These are phyloP conservation scores for Syzygium syzygioides DNA, from an alignment of 441 rosid genomes.

Conservation along the genomic window DNA sequence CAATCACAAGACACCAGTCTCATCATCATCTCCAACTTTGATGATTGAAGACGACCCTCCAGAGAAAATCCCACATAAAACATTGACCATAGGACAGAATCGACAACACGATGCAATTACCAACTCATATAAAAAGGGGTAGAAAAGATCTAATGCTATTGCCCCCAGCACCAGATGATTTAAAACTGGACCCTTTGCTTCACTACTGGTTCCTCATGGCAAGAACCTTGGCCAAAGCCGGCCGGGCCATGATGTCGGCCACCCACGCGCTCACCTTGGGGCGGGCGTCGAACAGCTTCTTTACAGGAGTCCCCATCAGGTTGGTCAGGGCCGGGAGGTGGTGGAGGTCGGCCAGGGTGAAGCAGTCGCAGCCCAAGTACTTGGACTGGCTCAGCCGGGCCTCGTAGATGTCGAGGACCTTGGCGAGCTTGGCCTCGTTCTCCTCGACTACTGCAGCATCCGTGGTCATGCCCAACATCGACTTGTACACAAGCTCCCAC, in stretches of 20 bases:
- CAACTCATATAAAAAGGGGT: background rate
- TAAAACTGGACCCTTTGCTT: background rate
- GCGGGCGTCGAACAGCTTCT: background rate
- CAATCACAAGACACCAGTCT: background rate
- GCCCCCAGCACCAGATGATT: background rate
- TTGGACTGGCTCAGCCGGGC: background rate
- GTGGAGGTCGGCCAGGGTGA: background rate
- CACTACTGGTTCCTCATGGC: background rate
- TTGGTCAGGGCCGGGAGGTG: background rate
- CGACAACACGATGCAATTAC: background rate
- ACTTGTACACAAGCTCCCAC: background rate
- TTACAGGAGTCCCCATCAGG: background rate
- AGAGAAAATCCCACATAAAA: background rate
- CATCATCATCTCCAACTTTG: background rate
- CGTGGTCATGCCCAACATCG: background rate
- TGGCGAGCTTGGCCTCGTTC: background rate
- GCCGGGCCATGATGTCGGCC: background rate
- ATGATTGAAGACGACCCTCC: background rate
- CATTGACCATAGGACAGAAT: background rate
- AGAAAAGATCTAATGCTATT: background rate
- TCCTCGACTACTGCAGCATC: background rate
- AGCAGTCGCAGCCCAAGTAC: background rate
- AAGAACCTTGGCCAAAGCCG: background rate
- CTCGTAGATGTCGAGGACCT: background rate
- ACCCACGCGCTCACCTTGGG: background rate